Base-by-base conservation (phyloP, 768 basidiomycete genomes). In the Brasilioporus rufonigricans region DNA sequence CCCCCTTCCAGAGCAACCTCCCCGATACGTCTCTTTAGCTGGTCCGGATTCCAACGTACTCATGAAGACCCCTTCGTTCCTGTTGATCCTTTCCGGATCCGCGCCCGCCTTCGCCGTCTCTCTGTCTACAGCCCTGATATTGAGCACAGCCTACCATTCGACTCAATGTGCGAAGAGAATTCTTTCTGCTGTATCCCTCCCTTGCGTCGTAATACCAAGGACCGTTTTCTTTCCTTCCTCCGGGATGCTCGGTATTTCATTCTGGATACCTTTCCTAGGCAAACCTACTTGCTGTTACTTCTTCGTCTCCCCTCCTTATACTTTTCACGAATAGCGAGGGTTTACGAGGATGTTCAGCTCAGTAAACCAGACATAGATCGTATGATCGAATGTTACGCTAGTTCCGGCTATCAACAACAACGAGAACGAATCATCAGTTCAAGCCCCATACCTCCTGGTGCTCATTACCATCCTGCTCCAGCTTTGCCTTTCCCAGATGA, bases 311-410 rank as follows among this genome's bases (percentile, higher is more conserved):
- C 90, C 2, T 80, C 86, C 0, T 74, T 91, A 62, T 92, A 92
- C 64, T 92, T 91, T 69, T 80, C 85, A 3, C 84, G 90, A 3
- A 90, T 92, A 23, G 81, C 87, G 3, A 78, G 82, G 45, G 80
- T 91, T 26, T 91, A 90, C 58, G 80, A 86, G 60, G 87, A 89
- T 53, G 89, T 89, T 2, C 85, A 91, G 50, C 79, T 92, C 48
- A 88, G 87, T 64, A 78, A 77, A 56, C 87, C 84, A 10, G 90
- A 92, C 63, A 80, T 92, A 10, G 72, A 81, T 48, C 64, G 79
- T 36, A 83, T 85, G 80, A 71, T 55, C 56, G 64, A 48, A 54
- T 71, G 69, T 0, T 71, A 77, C 36, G 66, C 67, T 21, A 58
- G 19, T 35, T 57, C 60, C 13, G 10, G 33, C 12, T 53, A 63